phyloP scores from a whole-genome alignment of 2,329 filamentous ascomycete genomes.

The Botrytis cinerea region DNA sequence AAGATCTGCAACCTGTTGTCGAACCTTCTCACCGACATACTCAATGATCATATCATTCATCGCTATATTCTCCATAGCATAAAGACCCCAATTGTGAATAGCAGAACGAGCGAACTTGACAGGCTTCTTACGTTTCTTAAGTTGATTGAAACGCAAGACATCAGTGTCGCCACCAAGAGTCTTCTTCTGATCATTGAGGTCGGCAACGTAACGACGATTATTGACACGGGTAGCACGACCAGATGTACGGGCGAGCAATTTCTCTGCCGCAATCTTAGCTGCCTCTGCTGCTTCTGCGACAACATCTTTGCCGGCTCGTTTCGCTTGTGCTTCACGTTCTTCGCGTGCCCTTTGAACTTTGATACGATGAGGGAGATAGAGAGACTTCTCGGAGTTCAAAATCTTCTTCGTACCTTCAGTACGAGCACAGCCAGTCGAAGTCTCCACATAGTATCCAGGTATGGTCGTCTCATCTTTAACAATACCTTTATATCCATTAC shows the following conservation, averaged over 20 bases:
- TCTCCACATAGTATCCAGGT: conserved; percentile 78
- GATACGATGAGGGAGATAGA: conserved; percentile 96
- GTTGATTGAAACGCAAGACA: conserved; percentile 94
- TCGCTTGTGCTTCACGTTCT: conserved; percentile 77
- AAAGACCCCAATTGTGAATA: conserved; percentile 98
- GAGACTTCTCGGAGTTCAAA: conserved; percentile 94
- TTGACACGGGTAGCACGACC: conserved; percentile 94
- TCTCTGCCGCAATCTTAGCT: conserved; percentile 74
- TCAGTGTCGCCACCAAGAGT: conserved; percentile 81
- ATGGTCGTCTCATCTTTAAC: conserved; percentile 48
- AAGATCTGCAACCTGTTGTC: conserved; percentile 96
- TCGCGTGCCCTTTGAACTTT: conserved; percentile 91
- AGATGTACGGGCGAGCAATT: conserved; percentile 80
- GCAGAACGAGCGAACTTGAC: conserved; percentile 97
- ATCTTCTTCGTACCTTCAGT: conserved; percentile 96
- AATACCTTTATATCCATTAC: conserved; percentile 53
- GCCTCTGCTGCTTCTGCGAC: conserved; percentile 68
- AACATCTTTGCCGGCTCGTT: conserved; percentile 67
- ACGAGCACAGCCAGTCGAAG: conserved; percentile 79
- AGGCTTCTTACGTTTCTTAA: conserved; percentile 99
- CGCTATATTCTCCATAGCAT: conserved; percentile 95
- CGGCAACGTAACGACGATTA: conserved; percentile 90
- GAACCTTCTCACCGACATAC: conserved; percentile 96
- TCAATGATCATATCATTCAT: conserved; percentile 99
- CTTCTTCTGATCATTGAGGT: conserved; percentile 94